Evolutionary conservation across 2,329 filamentous ascomycete genomes (phyloP), one percentile per base, ranked within the genome.

Genomic region (Colletotrichum neosansevieriae): DNA sequence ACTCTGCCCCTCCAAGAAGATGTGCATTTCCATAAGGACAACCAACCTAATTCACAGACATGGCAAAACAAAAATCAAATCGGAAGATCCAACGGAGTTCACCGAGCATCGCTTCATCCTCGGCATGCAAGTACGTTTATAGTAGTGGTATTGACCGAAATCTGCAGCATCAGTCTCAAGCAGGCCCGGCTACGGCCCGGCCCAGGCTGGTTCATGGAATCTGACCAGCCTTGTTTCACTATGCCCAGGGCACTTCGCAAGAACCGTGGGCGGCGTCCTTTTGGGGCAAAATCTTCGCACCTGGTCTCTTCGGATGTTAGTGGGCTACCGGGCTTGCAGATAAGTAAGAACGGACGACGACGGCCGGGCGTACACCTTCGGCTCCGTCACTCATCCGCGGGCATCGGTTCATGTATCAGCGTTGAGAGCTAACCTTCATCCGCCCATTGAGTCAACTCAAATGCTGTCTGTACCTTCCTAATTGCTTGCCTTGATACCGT

Each of bases 221-320:
- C 54, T 10, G 24, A 19, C 62, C 36, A 53, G 56, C n/a, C 45
- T 50, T 45, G 56, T 65, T 59, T 53, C 54, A 45, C 54, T 38
- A 42, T 38, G 19, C 17, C 29, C 57, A 59, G 32, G 44, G 32
- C 57, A 38, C 57, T 29, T 49, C 34, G 7, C 15, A 15, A 44
- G 34, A 40, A 54, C 44, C 38, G 34, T 15, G 40, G 13, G 29
- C 19, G 13, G 29, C 19, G 32, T 29, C 19, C 42, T 38, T 21
- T 24, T 11, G 32, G 29, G n/a, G 34, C 13, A 38, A 17, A 63
- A 58, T 17, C 53, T 42, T 51, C 42, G 34, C 44, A 34, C 15
- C 36, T 24, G 24, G 19, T 24, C 24, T 24, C 12, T 21, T 54
- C 29, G 34, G 9, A 58, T 34, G 3, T 19, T 58, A 10, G 40